Evolutionary conservation across 805 yeast species (phyloP).

Genomic region (Sungouiozyma ichnusensis): DNA sequence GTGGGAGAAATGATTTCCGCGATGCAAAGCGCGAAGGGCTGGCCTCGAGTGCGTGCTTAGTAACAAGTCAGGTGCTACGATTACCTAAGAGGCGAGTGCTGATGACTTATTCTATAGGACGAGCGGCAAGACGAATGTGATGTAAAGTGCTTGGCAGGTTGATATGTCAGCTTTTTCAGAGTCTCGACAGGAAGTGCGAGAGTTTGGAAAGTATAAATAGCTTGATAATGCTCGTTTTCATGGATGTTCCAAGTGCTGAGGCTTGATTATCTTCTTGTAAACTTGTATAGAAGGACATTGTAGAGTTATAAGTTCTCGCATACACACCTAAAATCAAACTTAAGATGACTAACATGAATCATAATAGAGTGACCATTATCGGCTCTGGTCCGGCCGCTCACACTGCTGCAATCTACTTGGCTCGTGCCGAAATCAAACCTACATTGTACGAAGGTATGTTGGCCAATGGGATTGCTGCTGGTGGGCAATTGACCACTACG

Average conservation of each 20-base stretch:
- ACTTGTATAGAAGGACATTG: too few species aligned
- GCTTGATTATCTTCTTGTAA: too few species aligned
- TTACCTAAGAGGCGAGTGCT: neutral
- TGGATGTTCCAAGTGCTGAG: too few species aligned
- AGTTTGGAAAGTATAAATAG: neutral
- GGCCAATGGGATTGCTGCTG: conserved; percentile 97
- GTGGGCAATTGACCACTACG: conserved; percentile 97
- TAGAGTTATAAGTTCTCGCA: too few species aligned
- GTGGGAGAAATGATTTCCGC: too few species aligned
- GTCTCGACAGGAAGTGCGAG: neutral
- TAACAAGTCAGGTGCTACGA: neutral
- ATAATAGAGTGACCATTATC: conserved; percentile 73
- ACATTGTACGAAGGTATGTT: conserved; percentile 85
- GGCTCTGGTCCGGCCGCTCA: conserved; percentile 99
- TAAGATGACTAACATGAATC: conserved; percentile 51
- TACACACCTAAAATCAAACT: too few species aligned
- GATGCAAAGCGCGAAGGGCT: neutral
- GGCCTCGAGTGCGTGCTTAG: neutral
- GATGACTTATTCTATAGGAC: too few species aligned
- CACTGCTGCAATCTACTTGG: conserved; percentile 93
- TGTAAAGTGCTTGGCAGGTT: neutral
- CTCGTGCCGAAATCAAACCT: conserved; percentile 94
- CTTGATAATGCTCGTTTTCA: too few species aligned
- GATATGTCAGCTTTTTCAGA: neutral
- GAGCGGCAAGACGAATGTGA: neutral